phyloP scores from a whole-genome alignment of 331 rosid species.

The Acacia pycnantha region DNA sequence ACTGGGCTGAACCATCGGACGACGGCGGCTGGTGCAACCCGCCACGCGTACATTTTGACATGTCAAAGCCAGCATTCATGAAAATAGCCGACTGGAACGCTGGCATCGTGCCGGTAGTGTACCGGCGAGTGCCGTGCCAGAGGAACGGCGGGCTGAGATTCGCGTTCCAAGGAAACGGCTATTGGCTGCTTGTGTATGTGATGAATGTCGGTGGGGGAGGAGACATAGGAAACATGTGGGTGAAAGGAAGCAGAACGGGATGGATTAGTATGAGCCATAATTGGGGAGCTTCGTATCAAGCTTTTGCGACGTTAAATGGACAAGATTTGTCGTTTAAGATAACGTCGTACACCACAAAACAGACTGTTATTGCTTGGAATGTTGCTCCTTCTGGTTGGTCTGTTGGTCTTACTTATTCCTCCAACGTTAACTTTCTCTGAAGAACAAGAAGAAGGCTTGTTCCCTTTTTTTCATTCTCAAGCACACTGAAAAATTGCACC shows the following conservation, averaged over 20 bases:
- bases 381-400: conserved; percentile 77
- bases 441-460: not conserved
- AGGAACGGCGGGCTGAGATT: conserved; percentile 67
- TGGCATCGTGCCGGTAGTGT: conserved; percentile 74
- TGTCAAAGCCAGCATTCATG: conserved; percentile 96
- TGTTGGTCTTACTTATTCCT: conserved; percentile 34
- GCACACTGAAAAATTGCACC: too few relatives aligned
- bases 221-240: conserved; percentile 66
- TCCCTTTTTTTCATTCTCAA: too few relatives aligned
- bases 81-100: conserved; percentile 81
- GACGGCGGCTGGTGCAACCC: conserved; percentile 99
- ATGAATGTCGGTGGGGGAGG: conserved; percentile 96
- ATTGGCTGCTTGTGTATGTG: conserved; percentile 85
- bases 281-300: conserved; percentile 97
- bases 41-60: conserved; percentile 83
- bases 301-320: conserved; percentile 70
- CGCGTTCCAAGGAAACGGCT: conserved; percentile 81
- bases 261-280: conserved; percentile 92
- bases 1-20: conserved; percentile 73
- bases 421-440: not conserved
- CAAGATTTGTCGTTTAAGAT: conserved; percentile 78
- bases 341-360: conserved; percentile 66
- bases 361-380: conserved; percentile 72
- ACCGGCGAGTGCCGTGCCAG: conserved; percentile 81
- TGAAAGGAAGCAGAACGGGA: conserved; percentile 76